These are phyloP conservation scores for Talaromyces rugulosus DNA, from an alignment of 2,329 filamentous ascomycete species.

Conservation along the genomic window DNA sequence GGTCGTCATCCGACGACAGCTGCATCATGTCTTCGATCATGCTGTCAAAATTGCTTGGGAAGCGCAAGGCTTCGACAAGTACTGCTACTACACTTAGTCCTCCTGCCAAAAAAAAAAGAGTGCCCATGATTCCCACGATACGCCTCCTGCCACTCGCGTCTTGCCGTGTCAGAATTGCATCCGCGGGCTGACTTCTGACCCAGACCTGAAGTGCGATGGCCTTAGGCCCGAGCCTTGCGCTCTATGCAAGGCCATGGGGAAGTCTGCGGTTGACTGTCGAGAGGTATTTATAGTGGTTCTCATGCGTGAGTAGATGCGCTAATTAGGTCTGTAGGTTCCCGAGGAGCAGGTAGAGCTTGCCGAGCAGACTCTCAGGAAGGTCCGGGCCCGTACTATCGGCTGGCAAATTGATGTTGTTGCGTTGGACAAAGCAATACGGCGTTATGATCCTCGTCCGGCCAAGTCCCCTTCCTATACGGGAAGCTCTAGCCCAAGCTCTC, in stretches of 20 bases:
- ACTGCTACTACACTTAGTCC: too few species aligned
- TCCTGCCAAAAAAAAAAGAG: neutral
- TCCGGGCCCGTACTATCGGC: neutral
- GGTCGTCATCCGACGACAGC: neutral
- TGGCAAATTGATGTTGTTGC: neutral
- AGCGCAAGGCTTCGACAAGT: neutral
- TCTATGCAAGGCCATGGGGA: neutral
- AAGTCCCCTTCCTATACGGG: neutral
- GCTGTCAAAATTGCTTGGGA: neutral
- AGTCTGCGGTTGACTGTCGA: neutral
- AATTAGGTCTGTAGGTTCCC: neutral
- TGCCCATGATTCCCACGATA: neutral
- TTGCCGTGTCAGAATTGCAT: neutral
- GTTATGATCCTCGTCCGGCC: neutral
- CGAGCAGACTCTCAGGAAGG: neutral
- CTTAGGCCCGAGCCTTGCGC: neutral
- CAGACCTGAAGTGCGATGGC: neutral
- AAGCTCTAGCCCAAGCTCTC: too few species aligned
- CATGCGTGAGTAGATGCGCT: neutral
- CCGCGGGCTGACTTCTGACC: neutral
- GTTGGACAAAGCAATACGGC: neutral
- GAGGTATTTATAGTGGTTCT: neutral
- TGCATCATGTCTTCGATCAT: neutral
- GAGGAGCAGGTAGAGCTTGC: neutral
- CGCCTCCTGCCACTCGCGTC: neutral